phyloP scores from a whole-genome alignment of 306 rosid species.

The Senna siamea region DNA sequence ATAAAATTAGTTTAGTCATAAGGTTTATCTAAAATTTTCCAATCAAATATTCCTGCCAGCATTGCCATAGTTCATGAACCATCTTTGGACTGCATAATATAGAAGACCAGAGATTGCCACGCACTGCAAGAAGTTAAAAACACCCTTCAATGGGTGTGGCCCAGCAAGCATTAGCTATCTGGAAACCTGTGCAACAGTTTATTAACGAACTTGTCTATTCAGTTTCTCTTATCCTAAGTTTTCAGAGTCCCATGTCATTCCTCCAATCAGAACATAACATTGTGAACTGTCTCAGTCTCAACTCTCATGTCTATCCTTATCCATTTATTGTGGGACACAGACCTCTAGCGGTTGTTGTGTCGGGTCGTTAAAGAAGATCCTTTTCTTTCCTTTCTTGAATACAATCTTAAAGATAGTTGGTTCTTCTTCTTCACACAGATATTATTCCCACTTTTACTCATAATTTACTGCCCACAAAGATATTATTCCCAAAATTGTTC shows the following conservation, averaged over 20 bases:
- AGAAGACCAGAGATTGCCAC: slow-evolving; percentile 36
- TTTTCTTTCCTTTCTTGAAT: neutral
- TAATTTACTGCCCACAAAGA: neutral
- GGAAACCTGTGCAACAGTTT: slow-evolving; percentile 38
- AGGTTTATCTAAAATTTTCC: too few relatives aligned
- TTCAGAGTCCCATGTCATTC: slow-evolving; percentile 23
- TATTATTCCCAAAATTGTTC: too few relatives aligned
- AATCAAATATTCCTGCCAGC: slow-evolving; percentile 16
- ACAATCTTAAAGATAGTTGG: neutral
- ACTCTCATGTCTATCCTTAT: slow-evolving; percentile 37
- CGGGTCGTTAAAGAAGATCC: slow-evolving; percentile 35
- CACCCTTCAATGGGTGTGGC: slow-evolving; percentile 41
- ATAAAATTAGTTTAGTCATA: too few relatives aligned
- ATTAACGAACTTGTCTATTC: slow-evolving; percentile 52
- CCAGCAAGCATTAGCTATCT: slow-evolving; percentile 40
- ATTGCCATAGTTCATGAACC: slow-evolving; percentile 7
- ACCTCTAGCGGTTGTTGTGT: slow-evolving; percentile 29
- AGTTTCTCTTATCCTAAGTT: slow-evolving; percentile 43
- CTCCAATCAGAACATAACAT: slow-evolving; percentile 30
- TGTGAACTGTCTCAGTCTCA: neutral
- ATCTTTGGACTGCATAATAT: slow-evolving; percentile 12
- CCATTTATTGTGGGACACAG: slow-evolving; percentile 37
- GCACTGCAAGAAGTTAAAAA: slow-evolving; percentile 42
- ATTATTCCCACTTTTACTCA: neutral
- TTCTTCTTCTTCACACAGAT: neutral